These are phyloP conservation scores for Diaporthe vaccinii DNA, from an alignment of 2,329 filamentous ascomycete genomes.

Conservation along the genomic window DNA sequence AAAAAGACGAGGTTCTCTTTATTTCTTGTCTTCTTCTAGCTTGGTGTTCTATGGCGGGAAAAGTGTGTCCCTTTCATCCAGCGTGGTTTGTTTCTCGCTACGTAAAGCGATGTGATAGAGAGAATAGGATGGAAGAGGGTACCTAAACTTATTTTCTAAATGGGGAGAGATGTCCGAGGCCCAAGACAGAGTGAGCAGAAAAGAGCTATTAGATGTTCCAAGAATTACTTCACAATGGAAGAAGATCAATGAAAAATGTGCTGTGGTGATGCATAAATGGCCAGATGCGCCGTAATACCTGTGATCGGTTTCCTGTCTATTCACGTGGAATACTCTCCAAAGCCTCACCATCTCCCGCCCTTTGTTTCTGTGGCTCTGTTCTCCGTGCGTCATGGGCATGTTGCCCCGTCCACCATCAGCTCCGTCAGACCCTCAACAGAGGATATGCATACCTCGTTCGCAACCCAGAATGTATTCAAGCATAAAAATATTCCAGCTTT, in stretches of 20 bases:
- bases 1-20: background rate
- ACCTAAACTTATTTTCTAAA: background rate
- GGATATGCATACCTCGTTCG: background rate
- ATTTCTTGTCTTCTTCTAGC: slow-evolving; percentile 11
- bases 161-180: background rate
- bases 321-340: background rate
- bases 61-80: background rate
- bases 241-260: background rate
- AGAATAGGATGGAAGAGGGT: background rate
- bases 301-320: background rate
- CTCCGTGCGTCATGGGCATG: too few species aligned
- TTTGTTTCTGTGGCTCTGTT: background rate
- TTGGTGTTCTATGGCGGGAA: slow-evolving; percentile 18
- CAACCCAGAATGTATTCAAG: background rate
- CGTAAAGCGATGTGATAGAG: background rate
- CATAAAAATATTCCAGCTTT: background rate
- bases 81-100: background rate
- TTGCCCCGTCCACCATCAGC: background rate
- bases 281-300: too few species aligned
- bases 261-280: too few species aligned
- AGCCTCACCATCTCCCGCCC: background rate
- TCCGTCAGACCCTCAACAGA: background rate
- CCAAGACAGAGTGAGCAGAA: background rate
- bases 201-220: background rate
- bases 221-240: background rate